These are phyloP conservation scores for Scenedesmus sp. DNA, from an alignment of 163 green algal species.

Conservation along the genomic window DNA sequence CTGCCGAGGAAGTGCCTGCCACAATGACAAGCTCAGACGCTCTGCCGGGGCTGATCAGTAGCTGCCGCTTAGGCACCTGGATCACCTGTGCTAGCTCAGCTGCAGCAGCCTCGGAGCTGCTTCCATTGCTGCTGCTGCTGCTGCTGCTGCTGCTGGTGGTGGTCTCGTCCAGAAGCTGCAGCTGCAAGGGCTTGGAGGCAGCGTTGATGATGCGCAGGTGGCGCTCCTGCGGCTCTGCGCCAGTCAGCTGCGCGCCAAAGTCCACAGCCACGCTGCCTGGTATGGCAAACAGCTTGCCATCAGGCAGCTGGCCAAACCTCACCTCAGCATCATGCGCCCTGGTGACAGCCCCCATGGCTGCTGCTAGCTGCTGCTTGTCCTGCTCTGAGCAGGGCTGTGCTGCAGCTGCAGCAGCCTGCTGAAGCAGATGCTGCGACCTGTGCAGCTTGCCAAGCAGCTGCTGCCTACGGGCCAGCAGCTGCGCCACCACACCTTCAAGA, in stretches of 20 bases:
- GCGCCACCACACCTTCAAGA: background rate
- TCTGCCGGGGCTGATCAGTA: conserved; percentile 9
- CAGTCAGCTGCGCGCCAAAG: conserved; percentile 28
- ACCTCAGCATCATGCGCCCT: conserved; percentile 13
- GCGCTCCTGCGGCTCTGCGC: background rate
- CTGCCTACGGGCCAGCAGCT: background rate
- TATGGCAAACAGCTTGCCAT: conserved; percentile 24
- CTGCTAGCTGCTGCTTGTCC: conserved; percentile 32
- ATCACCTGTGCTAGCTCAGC: background rate
- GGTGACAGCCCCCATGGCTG: conserved; percentile 28
- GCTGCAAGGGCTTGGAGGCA: background rate
- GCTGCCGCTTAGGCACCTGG: background rate
- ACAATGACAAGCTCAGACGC: background rate
- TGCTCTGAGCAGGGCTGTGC: background rate
- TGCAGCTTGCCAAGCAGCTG: conserved; percentile 17
- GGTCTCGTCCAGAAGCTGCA: conserved; percentile 16
- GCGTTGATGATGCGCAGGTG: conserved; percentile 6
- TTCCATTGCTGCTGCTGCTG: background rate
- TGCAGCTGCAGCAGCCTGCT: background rate
- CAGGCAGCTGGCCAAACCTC: conserved; percentile 21
- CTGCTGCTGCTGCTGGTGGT: background rate
- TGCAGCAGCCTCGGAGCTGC: background rate
- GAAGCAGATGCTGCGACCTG: conserved; percentile 1
- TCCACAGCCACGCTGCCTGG: background rate
- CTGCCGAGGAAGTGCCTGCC: background rate